Base-by-base conservation (phyloP, 140 eudicot species). In the Ambrosia hybrid region DNA sequence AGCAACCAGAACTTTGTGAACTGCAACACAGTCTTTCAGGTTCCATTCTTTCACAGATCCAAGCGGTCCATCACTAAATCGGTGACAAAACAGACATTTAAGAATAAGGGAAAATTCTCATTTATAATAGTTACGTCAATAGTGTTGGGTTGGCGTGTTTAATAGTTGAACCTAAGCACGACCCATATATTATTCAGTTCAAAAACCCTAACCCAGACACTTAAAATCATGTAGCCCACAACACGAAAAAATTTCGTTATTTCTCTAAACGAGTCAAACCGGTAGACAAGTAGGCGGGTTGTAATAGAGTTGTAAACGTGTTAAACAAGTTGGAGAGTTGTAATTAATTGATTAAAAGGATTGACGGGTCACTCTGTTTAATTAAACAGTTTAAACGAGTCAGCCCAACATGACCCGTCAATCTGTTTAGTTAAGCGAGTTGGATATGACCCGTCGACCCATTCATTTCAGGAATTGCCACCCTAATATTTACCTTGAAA, bases 21-120 rank as follows among this genome's bases (percentile, higher is more conserved):
- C 91, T 36, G 94, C 83, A 75, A 90, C 82, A 67, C 95, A 88
- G 68, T 90, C 97, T 66, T 86, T 86, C 39, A 90, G 87, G 46
- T 76, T 86, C 97, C 96, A 80, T 68, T 79, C 73, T 79, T 78
- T 70, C 16, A 79, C 82, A 37, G 82, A 21, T 45, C 89, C 91
- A 52, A 63, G 76, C 14, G 84, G 74, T 79, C 88, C 88, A 72
- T 79, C 83, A 56, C 92, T 85, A 71, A 53, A 58, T 61, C 45
- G 65, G 63, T 11, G 65, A 76, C 37, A 72, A 70, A 17, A 9
- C 9, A 56, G 48, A 67, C 65, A 41, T 46, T 78, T 38, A 57
- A 39, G 70, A 0, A 62, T 9, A 26, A 1, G 0, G 14, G 37
- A 51, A 38, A 49, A 36, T 11, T 30, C 4, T 37, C 13, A 38